phyloP scores from a whole-genome alignment of 2,329 filamentous ascomycete species.

The Scleromitrula shiraiana region DNA sequence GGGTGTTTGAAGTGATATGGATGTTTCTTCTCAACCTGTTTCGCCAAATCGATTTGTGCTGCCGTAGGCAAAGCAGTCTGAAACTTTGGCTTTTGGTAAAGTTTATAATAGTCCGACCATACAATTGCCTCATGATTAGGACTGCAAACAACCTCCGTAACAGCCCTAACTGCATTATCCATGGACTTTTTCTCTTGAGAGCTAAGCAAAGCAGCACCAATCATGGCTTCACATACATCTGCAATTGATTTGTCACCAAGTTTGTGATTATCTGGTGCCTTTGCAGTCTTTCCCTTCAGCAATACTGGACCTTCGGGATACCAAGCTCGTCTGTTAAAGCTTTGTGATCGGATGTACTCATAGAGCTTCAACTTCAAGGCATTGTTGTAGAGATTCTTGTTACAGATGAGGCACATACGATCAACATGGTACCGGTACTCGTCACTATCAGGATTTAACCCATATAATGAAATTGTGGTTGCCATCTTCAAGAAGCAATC shows the following conservation, averaged over 20 bases:
- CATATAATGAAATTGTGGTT: constrained; percentile 81
- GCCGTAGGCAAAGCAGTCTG: constrained; percentile 56
- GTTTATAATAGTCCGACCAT: constrained; percentile 66
- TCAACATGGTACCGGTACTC: constrained; percentile 87
- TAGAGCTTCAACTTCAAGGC: constrained; percentile 60
- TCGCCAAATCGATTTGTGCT: constrained; percentile 59
- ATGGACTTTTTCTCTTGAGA: constrained; percentile 35
- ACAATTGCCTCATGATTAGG: constrained; percentile 59
- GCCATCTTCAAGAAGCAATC: constrained; percentile 95
- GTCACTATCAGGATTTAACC: constrained; percentile 64
- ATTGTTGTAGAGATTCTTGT: constrained; percentile 76
- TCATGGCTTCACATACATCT: constrained; percentile 89
- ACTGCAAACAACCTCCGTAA: constrained; percentile 62
- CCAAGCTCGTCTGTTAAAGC: constrained; percentile 72
- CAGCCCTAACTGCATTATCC: constrained; percentile 52
- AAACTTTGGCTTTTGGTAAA: constrained; percentile 64
- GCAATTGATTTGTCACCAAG: constrained; percentile 86
- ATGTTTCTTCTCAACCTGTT: constrained; percentile 49
- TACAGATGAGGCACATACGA: constrained; percentile 86
- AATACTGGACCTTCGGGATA: constrained; percentile 76
- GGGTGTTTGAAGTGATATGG: constrained; percentile 66
- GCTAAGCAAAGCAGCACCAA: constrained; percentile 70
- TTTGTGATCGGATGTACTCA: constrained; percentile 73
- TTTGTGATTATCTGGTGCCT: constrained; percentile 49
- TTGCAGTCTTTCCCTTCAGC: constrained; percentile 60